Conservation (phyloP, 176 grass and related monocot genomes). For the Oryza rufipogon region DNA sequence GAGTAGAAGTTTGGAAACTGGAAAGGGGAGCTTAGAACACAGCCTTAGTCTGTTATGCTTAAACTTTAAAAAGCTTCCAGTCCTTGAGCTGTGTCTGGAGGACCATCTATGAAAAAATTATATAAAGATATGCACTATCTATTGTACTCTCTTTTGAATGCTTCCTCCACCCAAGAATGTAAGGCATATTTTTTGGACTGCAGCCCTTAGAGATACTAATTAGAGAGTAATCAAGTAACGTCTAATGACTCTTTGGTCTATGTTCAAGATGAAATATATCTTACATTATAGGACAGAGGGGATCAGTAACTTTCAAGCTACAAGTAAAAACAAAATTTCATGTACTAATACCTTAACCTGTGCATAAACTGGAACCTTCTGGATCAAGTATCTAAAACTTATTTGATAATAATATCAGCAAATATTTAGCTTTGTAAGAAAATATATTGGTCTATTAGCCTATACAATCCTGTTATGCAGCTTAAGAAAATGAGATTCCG, state of each 20-base stretch:
- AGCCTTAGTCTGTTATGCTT: neutral
- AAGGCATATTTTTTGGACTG: neutral
- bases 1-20: too few species aligned
- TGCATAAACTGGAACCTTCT: conserved; percentile 11
- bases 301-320: too few species aligned
- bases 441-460: neutral
- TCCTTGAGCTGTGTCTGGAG: conserved; percentile 11
- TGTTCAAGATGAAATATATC: neutral
- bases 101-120: neutral
- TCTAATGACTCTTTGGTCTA: neutral
- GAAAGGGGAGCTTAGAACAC: too few species aligned
- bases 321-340: too few species aligned
- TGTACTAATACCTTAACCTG: neutral
- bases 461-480: neutral
- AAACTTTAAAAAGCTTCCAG: conserved; percentile 3
- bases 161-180: neutral
- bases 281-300: too few species aligned
- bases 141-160: conserved; percentile 10
- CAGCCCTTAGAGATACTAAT: neutral
- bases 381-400: conserved; percentile 13
- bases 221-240: neutral
- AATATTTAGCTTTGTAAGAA: neutral
- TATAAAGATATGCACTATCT: neutral
- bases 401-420: conserved; percentile 25
- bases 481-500: neutral